A percentile compares a stretch with the other conserved stretches of the same genome.
Conservation (phyloP, 768 basidiomycete genomes). For the Hortiboletus campestris region DNA sequence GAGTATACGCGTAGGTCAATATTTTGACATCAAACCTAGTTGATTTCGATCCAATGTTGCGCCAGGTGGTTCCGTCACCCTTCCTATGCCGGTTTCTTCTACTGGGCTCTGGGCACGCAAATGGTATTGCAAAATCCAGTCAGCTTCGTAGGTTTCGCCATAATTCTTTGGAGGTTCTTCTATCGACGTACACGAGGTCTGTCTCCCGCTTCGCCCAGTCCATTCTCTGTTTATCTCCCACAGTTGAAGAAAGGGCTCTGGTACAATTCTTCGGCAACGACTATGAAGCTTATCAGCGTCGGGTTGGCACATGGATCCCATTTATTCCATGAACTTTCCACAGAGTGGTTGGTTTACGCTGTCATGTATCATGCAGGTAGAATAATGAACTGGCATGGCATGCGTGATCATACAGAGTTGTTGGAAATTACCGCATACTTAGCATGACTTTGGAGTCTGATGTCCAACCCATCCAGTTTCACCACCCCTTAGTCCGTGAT, state of each 20-base stretch:
- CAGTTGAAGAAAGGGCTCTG: constrained; percentile 81
- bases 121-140: constrained; percentile 85
- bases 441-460: constrained; percentile 17
- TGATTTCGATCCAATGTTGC: not conserved
- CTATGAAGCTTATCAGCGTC: constrained; percentile 71
- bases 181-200: constrained; percentile 72
- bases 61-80: constrained; percentile 74
- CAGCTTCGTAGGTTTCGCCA: constrained; percentile 60
- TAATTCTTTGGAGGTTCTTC: constrained; percentile 87
- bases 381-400: constrained; percentile 17
- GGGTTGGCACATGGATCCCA: constrained; percentile 86
- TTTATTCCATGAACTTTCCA: constrained; percentile 57
- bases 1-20: constrained; percentile 76
- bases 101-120: constrained; percentile 96
- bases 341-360: not conserved
- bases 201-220: constrained; percentile 26
- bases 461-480: constrained; percentile 9
- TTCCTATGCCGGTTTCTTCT: constrained; percentile 96
- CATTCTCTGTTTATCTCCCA: constrained; percentile 1
- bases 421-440: constrained; percentile 21
- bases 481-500: constrained; percentile 39
- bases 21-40: not conserved
- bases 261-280: constrained; percentile 88
- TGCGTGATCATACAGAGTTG: constrained; percentile 28
- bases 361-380: not conserved